Conservation (phyloP, 192 early-diverging fungal genomes). For the Backusella mclennaniae region DNA sequence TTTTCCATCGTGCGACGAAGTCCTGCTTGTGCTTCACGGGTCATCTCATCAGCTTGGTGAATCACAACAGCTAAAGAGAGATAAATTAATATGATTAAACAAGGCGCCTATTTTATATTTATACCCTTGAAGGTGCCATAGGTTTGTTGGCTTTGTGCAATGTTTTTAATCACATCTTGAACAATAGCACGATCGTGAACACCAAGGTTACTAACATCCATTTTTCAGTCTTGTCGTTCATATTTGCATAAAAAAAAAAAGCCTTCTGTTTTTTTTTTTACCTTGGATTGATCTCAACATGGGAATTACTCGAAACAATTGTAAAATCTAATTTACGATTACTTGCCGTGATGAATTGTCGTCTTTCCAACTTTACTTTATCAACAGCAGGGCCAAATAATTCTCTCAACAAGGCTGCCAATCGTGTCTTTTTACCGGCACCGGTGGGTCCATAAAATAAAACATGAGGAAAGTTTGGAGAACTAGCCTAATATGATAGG, state of each 20-base stretch:
- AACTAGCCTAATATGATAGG: slow-evolving; percentile 43
- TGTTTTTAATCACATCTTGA: slow-evolving; percentile 95
- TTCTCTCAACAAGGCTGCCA: slow-evolving; percentile 81
- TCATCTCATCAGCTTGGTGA: slow-evolving; percentile 90
- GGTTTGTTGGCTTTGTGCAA: slow-evolving; percentile 95
- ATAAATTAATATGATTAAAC: neutral
- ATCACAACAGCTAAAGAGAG: slow-evolving; percentile 76
- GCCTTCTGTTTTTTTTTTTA: slow-evolving; percentile 36
- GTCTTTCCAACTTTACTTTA: slow-evolving; percentile 92
- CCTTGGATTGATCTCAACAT: slow-evolving; percentile 96
- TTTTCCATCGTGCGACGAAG: slow-evolving; percentile 99
- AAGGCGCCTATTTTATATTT: neutral
- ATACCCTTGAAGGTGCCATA: slow-evolving; percentile 86
- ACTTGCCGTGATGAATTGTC: slow-evolving; percentile 81
- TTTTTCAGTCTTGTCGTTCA: neutral
- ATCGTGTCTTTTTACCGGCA: slow-evolving; percentile 95
- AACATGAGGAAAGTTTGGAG: slow-evolving; percentile 91
- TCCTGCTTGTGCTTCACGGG: slow-evolving; percentile 90
- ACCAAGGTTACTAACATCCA: slow-evolving; percentile 80
- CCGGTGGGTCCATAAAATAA: slow-evolving; percentile 96
- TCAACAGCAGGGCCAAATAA: slow-evolving; percentile 90
- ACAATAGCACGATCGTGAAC: slow-evolving; percentile 89
- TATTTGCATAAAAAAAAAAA: neutral
- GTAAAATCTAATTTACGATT: slow-evolving; percentile 85
- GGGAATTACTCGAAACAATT: slow-evolving; percentile 91